A percentile compares a stretch with the other conserved stretches of the same genome.
Conservation (phyloP, 805 yeast genomes). For the Candida boleticola region DNA sequence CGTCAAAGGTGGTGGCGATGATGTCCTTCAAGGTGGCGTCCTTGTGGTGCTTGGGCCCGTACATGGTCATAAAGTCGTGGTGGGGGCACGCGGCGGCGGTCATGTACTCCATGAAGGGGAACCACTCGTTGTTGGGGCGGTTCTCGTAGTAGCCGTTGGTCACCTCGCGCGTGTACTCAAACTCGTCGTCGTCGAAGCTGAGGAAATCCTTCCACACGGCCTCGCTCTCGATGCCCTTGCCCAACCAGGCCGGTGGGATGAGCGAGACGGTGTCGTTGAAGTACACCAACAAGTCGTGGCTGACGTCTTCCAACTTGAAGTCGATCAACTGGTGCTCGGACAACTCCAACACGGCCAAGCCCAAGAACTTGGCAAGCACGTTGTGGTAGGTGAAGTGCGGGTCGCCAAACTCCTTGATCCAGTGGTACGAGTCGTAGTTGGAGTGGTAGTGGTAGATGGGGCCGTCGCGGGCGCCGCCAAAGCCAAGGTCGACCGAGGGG, state of each 20-base stretch:
- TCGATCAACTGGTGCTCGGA: conserved; percentile 58
- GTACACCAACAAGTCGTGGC: conserved; percentile 37
- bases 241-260: conserved; percentile 36
- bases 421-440: conserved; percentile 53
- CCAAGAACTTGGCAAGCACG: conserved; percentile 57
- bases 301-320: conserved; percentile 47
- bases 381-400: conserved; percentile 53
- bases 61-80: conserved; percentile 9
- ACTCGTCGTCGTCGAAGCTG: conserved; percentile 13
- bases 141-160: conserved; percentile 20
- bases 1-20: conserved; percentile 17
- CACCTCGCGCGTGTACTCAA: conserved; percentile 11
- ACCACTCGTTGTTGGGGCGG: conserved; percentile 1
- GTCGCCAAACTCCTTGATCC: conserved; percentile 55
- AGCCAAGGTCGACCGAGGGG: conserved; percentile 55
- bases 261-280: conserved; percentile 27
- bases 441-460: conserved; percentile 60
- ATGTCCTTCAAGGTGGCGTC: conserved; percentile 23
- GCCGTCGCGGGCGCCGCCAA: conserved; percentile 32
- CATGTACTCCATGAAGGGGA: conserved; percentile 21
- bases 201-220: conserved; percentile 16
- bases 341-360: conserved; percentile 51
- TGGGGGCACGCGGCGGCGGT: conserved; percentile 8
- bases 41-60: conserved; percentile 12
- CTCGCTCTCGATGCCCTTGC: conserved; percentile 14